Conservation (phyloP, 2,329 filamentous ascomycete species). For the Aureobasidium sp. region DNA sequence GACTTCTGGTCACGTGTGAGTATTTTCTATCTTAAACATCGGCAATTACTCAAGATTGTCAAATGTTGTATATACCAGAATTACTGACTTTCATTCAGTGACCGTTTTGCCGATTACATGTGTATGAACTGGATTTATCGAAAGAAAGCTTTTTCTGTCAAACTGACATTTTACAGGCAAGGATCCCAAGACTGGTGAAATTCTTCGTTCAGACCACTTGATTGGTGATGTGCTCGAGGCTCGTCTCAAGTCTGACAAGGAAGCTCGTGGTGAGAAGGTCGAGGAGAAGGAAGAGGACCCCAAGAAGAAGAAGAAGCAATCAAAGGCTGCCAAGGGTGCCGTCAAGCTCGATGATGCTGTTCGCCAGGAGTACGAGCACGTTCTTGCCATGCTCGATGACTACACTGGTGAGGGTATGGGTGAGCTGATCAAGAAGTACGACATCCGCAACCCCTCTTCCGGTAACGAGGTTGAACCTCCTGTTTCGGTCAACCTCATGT, state of each 20-base stretch:
- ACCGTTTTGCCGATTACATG: constrained; percentile 97
- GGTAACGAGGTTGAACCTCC: constrained; percentile 69
- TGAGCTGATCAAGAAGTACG: constrained; percentile 78
- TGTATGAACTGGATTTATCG: constrained; percentile 54
- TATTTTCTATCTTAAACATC: not conserved
- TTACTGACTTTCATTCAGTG: constrained; percentile 26
- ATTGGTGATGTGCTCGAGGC: constrained; percentile 89
- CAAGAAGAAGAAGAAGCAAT: constrained; percentile 78
- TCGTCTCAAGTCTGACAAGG: constrained; percentile 81
- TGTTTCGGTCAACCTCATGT: constrained; percentile 97
- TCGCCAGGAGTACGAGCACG: constrained; percentile 82
- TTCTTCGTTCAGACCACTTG: constrained; percentile 90
- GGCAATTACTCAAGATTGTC: not conserved
- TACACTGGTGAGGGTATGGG: constrained; percentile 82
- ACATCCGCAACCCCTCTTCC: constrained; percentile 80
- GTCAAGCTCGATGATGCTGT: constrained; percentile 81
- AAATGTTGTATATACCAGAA: too few relatives aligned
- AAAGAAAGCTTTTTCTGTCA: not conserved
- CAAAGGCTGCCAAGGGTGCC: constrained; percentile 57
- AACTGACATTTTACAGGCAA: constrained; percentile 19
- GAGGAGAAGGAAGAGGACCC: constrained; percentile 66
- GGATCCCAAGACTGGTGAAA: constrained; percentile 94
- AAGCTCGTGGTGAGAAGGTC: constrained; percentile 73
- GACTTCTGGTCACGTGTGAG: constrained; percentile 82
- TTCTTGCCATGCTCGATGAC: constrained; percentile 91